Percentiles rank a stretch among this genome's conserved stretches.
Evolutionary conservation across 1,284 basidiomycete species (phyloP).

Genomic region (Leccinum pachyderme): DNA sequence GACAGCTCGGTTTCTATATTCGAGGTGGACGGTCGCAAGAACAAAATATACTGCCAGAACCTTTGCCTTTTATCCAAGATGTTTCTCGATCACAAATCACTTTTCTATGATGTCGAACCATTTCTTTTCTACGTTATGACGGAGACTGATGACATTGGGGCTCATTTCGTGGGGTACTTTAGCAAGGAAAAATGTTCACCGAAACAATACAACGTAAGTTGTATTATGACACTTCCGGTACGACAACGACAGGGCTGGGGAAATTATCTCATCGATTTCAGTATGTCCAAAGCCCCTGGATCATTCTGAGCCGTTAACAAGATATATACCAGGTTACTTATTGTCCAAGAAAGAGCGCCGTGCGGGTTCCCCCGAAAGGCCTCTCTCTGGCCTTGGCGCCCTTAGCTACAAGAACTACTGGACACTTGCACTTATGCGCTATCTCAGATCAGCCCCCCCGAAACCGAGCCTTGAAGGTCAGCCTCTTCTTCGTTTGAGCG

Average conservation of each 20-base stretch:
- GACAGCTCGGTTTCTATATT: slow-evolving; percentile 90
- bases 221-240: slow-evolving; percentile 98
- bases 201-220: slow-evolving; percentile 96
- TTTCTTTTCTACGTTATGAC: slow-evolving; percentile 99
- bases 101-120: slow-evolving; percentile 99
- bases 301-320: slow-evolving; percentile 4
- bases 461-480: slow-evolving; percentile 74
- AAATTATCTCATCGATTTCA: slow-evolving; percentile 93
- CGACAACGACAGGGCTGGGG: slow-evolving; percentile 95
- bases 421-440: slow-evolving; percentile 88
- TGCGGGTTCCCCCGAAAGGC: slow-evolving; percentile 89
- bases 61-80: slow-evolving; percentile 98
- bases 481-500: slow-evolving; percentile 22
- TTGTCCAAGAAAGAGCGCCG: slow-evolving; percentile 93
- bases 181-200: slow-evolving; percentile 98
- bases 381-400: slow-evolving; percentile 85
- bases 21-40: slow-evolving; percentile 97
- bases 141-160: slow-evolving; percentile 85
- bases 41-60: slow-evolving; percentile 99
- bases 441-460: slow-evolving; percentile 61
- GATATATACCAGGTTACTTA: slow-evolving; percentile 72
- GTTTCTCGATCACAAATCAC: slow-evolving; percentile 99
- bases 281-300: slow-evolving; percentile 53
- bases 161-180: slow-evolving; percentile 97
- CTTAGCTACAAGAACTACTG: slow-evolving; percentile 96